Evolutionary conservation across 2,329 filamentous ascomycete genomes (phyloP), one percentile per base, ranked within the genome.

Genomic region (Fusarium sp.): DNA sequence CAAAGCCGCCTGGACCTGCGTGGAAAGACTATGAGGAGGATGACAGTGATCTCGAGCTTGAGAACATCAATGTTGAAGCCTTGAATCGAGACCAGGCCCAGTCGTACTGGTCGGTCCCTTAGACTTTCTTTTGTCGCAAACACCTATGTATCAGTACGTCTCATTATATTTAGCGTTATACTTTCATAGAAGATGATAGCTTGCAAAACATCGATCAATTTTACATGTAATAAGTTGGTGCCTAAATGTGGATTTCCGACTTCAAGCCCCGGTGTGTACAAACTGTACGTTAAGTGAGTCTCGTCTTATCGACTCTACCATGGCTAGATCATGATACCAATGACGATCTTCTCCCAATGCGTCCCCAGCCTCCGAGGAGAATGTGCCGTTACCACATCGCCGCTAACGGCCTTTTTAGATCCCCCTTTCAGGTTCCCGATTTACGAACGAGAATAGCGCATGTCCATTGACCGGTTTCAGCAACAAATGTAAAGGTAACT

Each of bases 91-190:
- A 68, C 7, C 64, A 68, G 47, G 65, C 65, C 1, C 47, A 68
- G n/a, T 58, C 58, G 10, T 68, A 68, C 29, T 68, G 65, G 65
- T 68, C 65, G 7, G 37, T 29, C 29, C 64, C 65, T 4, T 68
- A 48, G 32, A 27, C 3, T 16, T 41, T 47, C 8, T 9, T 41
- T 47, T 65, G 14, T 61, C 14, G 13, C 2, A 14, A 24, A 29
- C 9, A 6, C 34, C 18, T 11, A 22, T 55, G 48, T 61, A 61
- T 16, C 7, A 30, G 32, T 30, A 6, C 24, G 20, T 29, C 16
- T 25, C 7, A 11, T 34, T 8, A 27, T 20, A n/a, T 30, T 16
- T 25, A 60, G 22, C 6, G 32, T 37, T 32, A 12, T 4, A 22
- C 25, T n/a, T 49, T 34, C 4, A 56, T 42, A 55, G 11, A 66